phyloP scores from a whole-genome alignment of 305 asterid species.

The Rubia balearica region DNA sequence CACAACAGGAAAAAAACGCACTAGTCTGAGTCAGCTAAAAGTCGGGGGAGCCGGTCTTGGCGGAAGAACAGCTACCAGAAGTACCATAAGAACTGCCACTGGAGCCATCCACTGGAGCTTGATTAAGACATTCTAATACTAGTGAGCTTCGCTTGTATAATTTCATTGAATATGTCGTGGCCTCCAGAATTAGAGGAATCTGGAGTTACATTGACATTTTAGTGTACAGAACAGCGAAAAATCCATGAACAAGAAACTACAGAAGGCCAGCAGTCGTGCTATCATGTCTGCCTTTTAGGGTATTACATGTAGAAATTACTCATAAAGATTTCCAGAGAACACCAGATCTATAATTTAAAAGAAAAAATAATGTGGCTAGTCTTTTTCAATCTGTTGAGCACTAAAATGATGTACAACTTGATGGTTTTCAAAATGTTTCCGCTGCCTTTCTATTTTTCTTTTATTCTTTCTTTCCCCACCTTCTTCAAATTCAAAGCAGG shows the following conservation, averaged over 20 bases:
- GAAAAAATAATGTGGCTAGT: neutral
- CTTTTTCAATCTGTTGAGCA: neutral
- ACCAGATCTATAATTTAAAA: neutral
- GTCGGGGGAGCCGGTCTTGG: constrained; percentile 65
- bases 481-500: neutral
- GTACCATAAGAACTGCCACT: constrained; percentile 70
- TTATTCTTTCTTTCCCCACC: neutral
- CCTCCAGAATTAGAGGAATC: constrained; percentile 76
- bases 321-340: neutral
- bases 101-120: constrained; percentile 91
- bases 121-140: constrained; percentile 71
- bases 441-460: neutral
- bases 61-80: constrained; percentile 70
- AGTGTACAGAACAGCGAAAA: neutral
- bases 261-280: neutral
- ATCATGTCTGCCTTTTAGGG: neutral
- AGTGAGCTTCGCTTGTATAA: constrained; percentile 61
- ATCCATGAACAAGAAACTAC: constrained; percentile 1
- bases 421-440: neutral
- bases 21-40: constrained; percentile 33
- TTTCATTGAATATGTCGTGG: constrained; percentile 77
- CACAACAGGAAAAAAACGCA: neutral
- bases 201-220: constrained; percentile 21
- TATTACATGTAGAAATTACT: neutral
- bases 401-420: neutral